Conservation (phyloP, 306 rosid species). For the Hippophae rhamnoides region DNA sequence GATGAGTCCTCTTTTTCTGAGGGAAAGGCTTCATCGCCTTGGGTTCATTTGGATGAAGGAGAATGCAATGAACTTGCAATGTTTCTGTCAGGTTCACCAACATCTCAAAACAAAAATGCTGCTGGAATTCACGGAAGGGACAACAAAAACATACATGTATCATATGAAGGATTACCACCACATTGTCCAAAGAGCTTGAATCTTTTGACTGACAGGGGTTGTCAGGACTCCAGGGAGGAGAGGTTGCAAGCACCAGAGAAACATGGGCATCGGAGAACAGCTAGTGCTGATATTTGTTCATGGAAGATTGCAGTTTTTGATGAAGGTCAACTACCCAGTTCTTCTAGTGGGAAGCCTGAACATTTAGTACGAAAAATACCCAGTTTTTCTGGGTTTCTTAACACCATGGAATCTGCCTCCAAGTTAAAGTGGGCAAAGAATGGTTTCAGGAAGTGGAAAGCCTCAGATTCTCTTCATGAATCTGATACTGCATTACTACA, state of each 20-base stretch:
- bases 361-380: constrained; percentile 65
- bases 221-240: constrained; percentile 28
- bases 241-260: constrained; percentile 30
- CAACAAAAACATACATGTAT: constrained; percentile 24
- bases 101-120: constrained; percentile 16
- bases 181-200: constrained; percentile 25
- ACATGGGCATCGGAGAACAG: constrained; percentile 78
- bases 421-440: constrained; percentile 71
- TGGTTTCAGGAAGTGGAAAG: constrained; percentile 70
- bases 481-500: constrained; percentile 31
- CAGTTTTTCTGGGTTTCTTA: constrained; percentile 74
- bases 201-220: constrained; percentile 30
- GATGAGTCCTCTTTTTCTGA: constrained; percentile 38
- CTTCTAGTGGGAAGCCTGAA: constrained; percentile 29
- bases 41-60: constrained; percentile 77
- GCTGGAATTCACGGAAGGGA: constrained; percentile 19
- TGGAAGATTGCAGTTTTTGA: constrained; percentile 74
- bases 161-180: constrained; percentile 20
- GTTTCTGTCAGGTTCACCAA: constrained; percentile 60
- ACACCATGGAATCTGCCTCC: constrained; percentile 54
- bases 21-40: constrained; percentile 48
- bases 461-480: constrained; percentile 38
- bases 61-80: constrained; percentile 70
- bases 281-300: constrained; percentile 68
- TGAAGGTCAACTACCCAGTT: constrained; percentile 26